Evolutionary conservation across 2,329 filamentous ascomycete species (phyloP), one percentile per base, ranked within the genome.

Genomic region (Ascochyta pisi): DNA sequence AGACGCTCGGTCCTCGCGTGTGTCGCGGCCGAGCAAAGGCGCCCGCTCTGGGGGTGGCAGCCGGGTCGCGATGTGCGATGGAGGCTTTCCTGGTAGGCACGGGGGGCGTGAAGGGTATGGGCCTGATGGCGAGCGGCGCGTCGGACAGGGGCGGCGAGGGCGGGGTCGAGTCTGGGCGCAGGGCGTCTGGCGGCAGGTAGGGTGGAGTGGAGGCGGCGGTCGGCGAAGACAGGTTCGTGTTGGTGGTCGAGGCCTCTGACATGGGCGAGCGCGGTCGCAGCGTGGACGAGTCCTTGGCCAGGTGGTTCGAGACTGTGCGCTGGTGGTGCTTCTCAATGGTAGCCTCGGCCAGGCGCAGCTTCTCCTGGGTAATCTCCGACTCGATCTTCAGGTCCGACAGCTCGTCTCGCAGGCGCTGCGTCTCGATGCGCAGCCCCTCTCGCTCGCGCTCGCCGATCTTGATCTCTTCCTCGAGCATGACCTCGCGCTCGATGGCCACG

Each of bases 61-160:
- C 75, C 6, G 81, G 74, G 54, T 83, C 80, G 34, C 46, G 50
- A 43, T 86, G 79, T 26, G 82, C 78, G 4, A 84, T 77, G 10
- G 84, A 82, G 12, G 63, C 64, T 52, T 75, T 75, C 37, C 73
- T 73, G n/a, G 59, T 64, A 4, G 73, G 73, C 58, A 76, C 65
- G 4, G 78, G 78, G 9, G 77, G 77, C 23, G 77, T 79, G 24
- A 73, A 74, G 13, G 77, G 73, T 26, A 75, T 70, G 23, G 65
- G 57, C 52, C 75, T 77, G 12, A 71, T 64, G 78, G 84, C 83
- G 15, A 83, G 81, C 12, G 92, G 93, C 16, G 88, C 86, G 69
- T 98, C 95, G 1, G 94, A 98, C 77, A 96, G 89, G 33, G 94
- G 93, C 41, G 95, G 95, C 19, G 95, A 98, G 10, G 95, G 95